phyloP scores from a whole-genome alignment of 106 monocot species.

The Acorus gramineus region DNA sequence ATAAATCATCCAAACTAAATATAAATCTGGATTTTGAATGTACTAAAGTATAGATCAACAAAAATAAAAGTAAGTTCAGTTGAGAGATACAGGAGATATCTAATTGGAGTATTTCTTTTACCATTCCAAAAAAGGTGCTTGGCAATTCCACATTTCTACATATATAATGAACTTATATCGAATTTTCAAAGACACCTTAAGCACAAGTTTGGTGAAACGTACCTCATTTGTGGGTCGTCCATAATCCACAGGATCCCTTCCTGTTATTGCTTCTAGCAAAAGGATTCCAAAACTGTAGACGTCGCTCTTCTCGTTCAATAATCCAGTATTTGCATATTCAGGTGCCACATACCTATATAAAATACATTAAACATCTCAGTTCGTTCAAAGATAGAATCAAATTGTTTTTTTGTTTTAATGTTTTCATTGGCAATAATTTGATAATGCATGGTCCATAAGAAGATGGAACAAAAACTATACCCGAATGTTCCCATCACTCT shows the following conservation, averaged over 20 bases:
- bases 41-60: not conserved
- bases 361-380: not conserved
- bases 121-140: too few relatives aligned
- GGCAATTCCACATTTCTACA: too few relatives aligned
- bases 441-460: too few relatives aligned
- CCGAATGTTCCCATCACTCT: constrained; percentile 15
- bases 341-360: constrained; percentile 12
- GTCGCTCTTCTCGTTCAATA: constrained; percentile 27
- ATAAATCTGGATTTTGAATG: not conserved
- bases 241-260: constrained; percentile 16
- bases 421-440: too few relatives aligned
- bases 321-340: constrained; percentile 20
- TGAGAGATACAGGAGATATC: too few relatives aligned
- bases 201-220: not conserved
- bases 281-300: constrained; percentile 26
- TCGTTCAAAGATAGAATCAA: too few relatives aligned
- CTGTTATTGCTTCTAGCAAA: constrained; percentile 19
- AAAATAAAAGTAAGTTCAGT: too few relatives aligned
- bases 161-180: too few relatives aligned
- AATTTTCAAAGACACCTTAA: too few relatives aligned
- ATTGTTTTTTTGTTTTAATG: too few relatives aligned
- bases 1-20: not conserved
- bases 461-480: not conserved
- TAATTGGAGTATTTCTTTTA: too few relatives aligned
- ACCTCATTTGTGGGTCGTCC: constrained; percentile 20